Percentiles rank a stretch among this genome's conserved stretches.
phyloP scores from a whole-genome alignment of 2,329 filamentous ascomycete species.

The Blastomyces emzantsi region DNA sequence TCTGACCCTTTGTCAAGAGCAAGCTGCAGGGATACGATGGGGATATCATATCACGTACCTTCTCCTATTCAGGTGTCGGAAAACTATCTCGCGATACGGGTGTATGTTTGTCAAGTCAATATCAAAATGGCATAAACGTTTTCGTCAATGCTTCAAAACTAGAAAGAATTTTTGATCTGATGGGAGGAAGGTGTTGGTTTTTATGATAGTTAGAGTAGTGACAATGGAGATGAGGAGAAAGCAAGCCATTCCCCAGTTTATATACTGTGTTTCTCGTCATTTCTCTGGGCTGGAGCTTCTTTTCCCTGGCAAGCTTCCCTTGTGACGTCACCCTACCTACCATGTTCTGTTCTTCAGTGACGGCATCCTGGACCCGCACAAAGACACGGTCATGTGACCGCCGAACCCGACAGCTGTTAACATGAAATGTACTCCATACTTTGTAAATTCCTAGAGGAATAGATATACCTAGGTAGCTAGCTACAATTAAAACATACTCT shows the following conservation, averaged over 20 bases:
- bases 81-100: not conserved
- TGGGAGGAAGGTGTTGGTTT: not conserved
- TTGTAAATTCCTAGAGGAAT: too few species aligned
- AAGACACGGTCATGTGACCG: not conserved
- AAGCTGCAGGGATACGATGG: not conserved
- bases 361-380: not conserved
- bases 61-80: not conserved
- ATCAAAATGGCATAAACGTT: not conserved
- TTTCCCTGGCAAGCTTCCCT: conserved; percentile 17
- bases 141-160: not conserved
- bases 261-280: not conserved
- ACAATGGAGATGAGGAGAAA: not conserved
- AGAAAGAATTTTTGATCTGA: not conserved
- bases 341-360: not conserved
- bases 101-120: not conserved
- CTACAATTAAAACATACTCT: not conserved
- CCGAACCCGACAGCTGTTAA: not conserved
- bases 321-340: conserved; percentile 10
- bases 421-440: too few species aligned
- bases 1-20: not conserved
- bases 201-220: not conserved
- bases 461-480: too few species aligned
- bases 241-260: not conserved
- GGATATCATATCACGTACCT: not conserved
- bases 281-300: not conserved